These are phyloP conservation scores for Pseudogymnoascus sp. DNA, from an alignment of 2,329 filamentous ascomycete species.

Conservation along the genomic window DNA sequence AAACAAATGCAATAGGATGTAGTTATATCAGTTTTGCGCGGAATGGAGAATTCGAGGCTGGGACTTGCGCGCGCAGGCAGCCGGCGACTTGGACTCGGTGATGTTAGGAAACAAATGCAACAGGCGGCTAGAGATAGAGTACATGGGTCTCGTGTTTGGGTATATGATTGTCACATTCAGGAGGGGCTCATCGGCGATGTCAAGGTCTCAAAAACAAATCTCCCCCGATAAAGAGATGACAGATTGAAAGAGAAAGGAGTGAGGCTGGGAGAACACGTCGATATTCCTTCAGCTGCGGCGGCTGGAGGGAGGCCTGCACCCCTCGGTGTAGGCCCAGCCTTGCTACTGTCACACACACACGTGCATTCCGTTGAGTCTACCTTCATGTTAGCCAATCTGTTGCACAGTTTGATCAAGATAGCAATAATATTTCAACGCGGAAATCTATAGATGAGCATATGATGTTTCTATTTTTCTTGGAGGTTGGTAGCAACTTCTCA, in stretches of 20 bases:
- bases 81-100: constrained; percentile 14
- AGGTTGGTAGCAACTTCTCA: not conserved
- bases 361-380: not conserved
- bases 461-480: not conserved
- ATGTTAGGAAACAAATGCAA: not conserved
- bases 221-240: not conserved
- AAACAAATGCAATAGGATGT: not conserved
- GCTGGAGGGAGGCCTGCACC: not conserved
- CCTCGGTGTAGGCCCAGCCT: not conserved
- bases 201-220: not conserved
- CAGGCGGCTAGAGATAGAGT: not conserved
- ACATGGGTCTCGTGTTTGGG: not conserved
- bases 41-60: not conserved
- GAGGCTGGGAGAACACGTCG: not conserved
- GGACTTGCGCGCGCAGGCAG: constrained; percentile 16
- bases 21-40: not conserved
- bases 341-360: not conserved
- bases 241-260: not conserved
- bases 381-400: not conserved
- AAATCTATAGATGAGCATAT: not conserved
- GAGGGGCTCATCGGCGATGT: not conserved
- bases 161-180: not conserved
- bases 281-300: not conserved
- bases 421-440: not conserved
- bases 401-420: not conserved